Evolutionary conservation across 2,329 filamentous ascomycete species (phyloP).

Genomic region (Colletotrichum graminicola): DNA sequence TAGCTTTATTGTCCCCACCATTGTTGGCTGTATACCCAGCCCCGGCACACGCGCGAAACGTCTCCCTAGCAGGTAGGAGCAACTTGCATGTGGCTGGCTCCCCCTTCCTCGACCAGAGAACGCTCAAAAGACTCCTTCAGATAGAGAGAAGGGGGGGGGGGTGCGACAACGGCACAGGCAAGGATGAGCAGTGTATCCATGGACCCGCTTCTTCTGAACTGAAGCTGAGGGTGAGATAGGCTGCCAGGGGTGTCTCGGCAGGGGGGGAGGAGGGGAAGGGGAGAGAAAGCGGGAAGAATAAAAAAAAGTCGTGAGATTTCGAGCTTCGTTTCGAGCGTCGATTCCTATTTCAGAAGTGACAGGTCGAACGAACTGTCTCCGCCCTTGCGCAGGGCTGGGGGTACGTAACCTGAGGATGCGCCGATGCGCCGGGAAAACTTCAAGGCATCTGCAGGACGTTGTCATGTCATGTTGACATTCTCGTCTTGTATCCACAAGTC

Average conservation of each 20-base stretch:
- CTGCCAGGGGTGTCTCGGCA: slow-evolving; percentile 22
- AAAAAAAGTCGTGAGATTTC: slow-evolving; percentile 12
- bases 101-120: neutral
- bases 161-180: slow-evolving; percentile 21
- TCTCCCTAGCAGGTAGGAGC: neutral
- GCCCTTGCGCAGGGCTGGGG: slow-evolving; percentile 25
- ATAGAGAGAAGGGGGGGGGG: neutral
- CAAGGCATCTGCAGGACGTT: slow-evolving; percentile 17
- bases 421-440: slow-evolving; percentile 11
- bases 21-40: neutral
- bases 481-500: neutral
- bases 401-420: slow-evolving; percentile 27
- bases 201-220: slow-evolving; percentile 13
- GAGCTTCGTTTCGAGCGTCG: slow-evolving; percentile 26
- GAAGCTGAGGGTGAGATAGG: slow-evolving; percentile 21
- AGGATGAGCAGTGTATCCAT: slow-evolving; percentile 12
- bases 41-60: slow-evolving; percentile 3
- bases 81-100: neutral
- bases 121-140: neutral
- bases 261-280: slow-evolving; percentile 10
- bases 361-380: slow-evolving; percentile 15
- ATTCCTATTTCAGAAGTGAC: slow-evolving; percentile 24
- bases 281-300: neutral
- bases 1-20: slow-evolving; percentile 10
- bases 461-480: neutral